A percentile compares a stretch with the other conserved stretches of the same genome.
Conservation (phyloP, 345 rosid genomes). For the Gossypium raimondii region DNA sequence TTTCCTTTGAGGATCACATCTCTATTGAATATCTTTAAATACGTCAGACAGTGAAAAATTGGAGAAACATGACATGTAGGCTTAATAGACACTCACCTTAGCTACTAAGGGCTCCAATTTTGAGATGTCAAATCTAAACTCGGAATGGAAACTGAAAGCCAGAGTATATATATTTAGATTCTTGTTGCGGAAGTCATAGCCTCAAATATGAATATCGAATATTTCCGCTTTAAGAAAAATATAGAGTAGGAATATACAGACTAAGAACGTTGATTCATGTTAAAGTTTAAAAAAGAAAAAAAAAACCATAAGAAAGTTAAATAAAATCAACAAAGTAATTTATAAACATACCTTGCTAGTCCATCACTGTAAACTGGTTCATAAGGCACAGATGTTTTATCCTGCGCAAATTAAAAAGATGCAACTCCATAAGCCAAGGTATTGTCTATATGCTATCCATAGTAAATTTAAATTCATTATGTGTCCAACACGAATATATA, state of each 20-base stretch:
- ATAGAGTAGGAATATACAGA: no score
- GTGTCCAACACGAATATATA: no score
- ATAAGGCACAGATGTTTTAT: constrained; percentile 67
- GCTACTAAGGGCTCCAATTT: constrained; percentile 96
- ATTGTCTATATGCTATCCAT: no score
- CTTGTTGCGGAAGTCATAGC: neutral
- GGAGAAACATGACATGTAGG: neutral
- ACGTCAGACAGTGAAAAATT: no score
- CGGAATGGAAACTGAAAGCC: constrained; percentile 59
- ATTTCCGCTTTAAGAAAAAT: no score
- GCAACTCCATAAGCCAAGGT: neutral
- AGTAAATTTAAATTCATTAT: no score
- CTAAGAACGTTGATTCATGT: neutral
- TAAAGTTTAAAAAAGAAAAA: neutral
- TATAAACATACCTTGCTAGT: constrained; percentile 55
- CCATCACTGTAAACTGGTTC: constrained; percentile 90
- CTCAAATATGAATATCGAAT: no score
- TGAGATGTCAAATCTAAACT: constrained; percentile 75
- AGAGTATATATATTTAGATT: neutral
- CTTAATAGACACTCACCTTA: constrained; percentile 46
- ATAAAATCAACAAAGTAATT: neutral
- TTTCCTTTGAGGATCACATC: no score
- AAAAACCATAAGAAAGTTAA: neutral
- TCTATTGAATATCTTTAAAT: no score
- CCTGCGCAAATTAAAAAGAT: constrained; percentile 41